Evolutionary conservation across 768 basidiomycete genomes (phyloP).

Genomic region (Imleria badia): DNA sequence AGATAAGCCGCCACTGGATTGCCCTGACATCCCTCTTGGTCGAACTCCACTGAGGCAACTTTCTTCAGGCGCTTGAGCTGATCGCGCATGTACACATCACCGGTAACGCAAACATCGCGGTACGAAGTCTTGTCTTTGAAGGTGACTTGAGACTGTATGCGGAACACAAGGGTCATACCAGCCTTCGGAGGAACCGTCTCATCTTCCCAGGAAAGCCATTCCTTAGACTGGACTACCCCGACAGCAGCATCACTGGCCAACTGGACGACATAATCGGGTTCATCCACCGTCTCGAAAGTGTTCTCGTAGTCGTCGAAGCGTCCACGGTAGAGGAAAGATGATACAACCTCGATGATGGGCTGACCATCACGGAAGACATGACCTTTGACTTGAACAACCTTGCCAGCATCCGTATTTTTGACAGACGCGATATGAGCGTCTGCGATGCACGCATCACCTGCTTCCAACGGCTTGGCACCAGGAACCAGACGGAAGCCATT

Average conservation of each 20-base stretch:
- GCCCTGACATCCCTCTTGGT: conserved; percentile 83
- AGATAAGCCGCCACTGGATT: conserved; percentile 94
- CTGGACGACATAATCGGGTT: conserved; percentile 83
- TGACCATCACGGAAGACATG: conserved; percentile 72
- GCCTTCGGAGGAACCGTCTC: conserved; percentile 71
- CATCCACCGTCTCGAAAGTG: conserved; percentile 91
- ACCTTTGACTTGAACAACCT: conserved; percentile 89
- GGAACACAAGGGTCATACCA: conserved; percentile 88
- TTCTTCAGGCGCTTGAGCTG: conserved; percentile 86
- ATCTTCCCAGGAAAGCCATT: conserved; percentile 97
- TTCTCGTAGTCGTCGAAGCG: conserved; percentile 91
- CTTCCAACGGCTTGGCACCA: conserved; percentile 72
- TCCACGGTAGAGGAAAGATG: conserved; percentile 96
- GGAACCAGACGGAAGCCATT: conserved; percentile 93
- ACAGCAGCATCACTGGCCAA: conserved; percentile 75
- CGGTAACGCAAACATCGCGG: conserved; percentile 76
- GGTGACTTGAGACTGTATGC: conserved; percentile 77
- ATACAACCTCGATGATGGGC: conserved; percentile 90
- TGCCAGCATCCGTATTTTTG: conserved; percentile 87
- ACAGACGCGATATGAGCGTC: conserved; percentile 89
- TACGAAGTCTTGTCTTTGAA: conserved; percentile 91
- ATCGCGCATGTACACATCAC: conserved; percentile 85
- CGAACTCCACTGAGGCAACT: conserved; percentile 85
- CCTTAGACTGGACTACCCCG: conserved; percentile 91
- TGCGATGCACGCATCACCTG: conserved; percentile 87